phyloP scores from a whole-genome alignment of 2,329 filamentous ascomycete species.

The Colletotrichum sp. region DNA sequence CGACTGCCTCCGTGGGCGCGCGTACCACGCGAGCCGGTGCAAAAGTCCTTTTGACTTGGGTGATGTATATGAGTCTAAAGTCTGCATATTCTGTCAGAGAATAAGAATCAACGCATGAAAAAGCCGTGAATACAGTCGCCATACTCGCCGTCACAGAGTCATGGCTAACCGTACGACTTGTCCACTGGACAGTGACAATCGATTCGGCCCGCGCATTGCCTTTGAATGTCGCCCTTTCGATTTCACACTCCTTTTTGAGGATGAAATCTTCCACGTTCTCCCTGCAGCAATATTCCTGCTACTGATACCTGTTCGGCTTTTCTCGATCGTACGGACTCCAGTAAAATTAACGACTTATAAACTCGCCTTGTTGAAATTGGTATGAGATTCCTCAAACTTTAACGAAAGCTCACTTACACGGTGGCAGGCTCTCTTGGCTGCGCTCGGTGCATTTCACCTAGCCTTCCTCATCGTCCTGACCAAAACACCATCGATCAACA shows the following conservation, averaged over 20 bases:
- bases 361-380: background rate
- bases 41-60: background rate
- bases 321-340: background rate
- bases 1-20: background rate
- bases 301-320: background rate
- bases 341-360: background rate
- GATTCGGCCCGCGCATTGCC: background rate
- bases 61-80: background rate
- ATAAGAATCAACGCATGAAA: background rate
- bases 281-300: background rate
- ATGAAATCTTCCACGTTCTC: background rate
- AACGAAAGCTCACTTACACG: background rate
- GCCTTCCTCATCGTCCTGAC: background rate
- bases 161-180: background rate
- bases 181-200: background rate
- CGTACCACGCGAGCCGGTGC: background rate
- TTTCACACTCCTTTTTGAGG: background rate
- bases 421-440: background rate
- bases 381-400: background rate
- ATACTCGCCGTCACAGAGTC: background rate
- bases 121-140: background rate
- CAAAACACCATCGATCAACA: background rate
- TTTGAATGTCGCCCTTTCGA: slow-evolving; percentile 1
- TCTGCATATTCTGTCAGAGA: background rate
- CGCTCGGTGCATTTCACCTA: background rate